Evolutionary conservation across 345 rosid genomes (phyloP), one percentile per base, ranked within the genome.

Genomic region (Brassica carinata): DNA sequence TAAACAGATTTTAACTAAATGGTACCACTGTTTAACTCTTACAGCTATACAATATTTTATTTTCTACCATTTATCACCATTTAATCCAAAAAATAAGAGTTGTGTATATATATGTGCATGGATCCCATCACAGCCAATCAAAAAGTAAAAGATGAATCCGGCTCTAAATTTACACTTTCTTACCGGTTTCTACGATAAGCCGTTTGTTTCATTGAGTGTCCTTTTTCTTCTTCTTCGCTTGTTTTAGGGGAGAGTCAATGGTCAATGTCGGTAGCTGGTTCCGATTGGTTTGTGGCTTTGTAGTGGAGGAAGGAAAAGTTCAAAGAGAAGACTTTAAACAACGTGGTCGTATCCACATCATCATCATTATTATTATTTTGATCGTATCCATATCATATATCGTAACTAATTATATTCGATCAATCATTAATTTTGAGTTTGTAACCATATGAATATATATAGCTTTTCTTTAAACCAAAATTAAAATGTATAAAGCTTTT

Each of bases 241-340:
- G 64, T 14, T 67, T 2, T 31, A 26, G 31, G 31, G 31, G 31
- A 29, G 48, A 62, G 77, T 73, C 77, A 63, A 62, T n/a, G 77
- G 77, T 73, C 77, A 63, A 40, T 7, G 29, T 63, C 61, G 61
- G 68, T 27, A 62, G 3, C 29, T 0, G 29, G 10, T 8, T 27
- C 10, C 43, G 15, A 73, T 40, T 63, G 69, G 69, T 40, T 73
- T 19, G 61, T 73, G 77, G 77, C 17, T 5, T 57, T 4, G 40
- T 62, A 27, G 33, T 34, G 31, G 55, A 58, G 33, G 67, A 72
- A 6, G 17, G 27, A 73, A 61, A 62, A 63, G 43, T 73, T 73
- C 43, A 26, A 40, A 43, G 69, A n/a, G 29, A 43, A 73, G 69
- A 62, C 69, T 62, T 63, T 40, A 73, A 40, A 26, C 43, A 43